Base-by-base conservation (phyloP, 108 stramenopile genomes). In the Pseudonitzschia delicatissima region DNA sequence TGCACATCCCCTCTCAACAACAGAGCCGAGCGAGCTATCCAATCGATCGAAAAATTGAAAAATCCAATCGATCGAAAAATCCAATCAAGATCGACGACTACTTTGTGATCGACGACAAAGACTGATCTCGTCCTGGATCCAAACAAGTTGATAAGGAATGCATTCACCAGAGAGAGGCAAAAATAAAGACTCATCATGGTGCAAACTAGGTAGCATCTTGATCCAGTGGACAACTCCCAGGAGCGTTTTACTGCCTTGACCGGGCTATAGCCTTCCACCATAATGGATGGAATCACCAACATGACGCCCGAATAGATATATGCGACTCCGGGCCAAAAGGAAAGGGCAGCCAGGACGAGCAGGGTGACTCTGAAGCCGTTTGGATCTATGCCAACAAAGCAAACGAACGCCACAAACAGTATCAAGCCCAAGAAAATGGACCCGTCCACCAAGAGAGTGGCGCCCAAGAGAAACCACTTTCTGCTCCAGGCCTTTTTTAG, bases 131-230 rank as follows among this genome's bases (percentile, higher is more conserved):
- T n/a, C n/a, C n/a, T n/a, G n/a, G n/a, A n/a, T n/a, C n/a, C n/a
- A n/a, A n/a, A n/a, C n/a, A n/a, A n/a, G n/a, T n/a, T n/a, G n/a
- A n/a, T n/a, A n/a, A n/a, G n/a, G n/a, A n/a, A n/a, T n/a, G n/a
- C n/a, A n/a, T n/a, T n/a, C n/a, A n/a, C n/a, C n/a, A n/a, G n/a
- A n/a, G n/a, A n/a, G n/a, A n/a, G n/a, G n/a, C n/a, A 31, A 36
- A 71, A 45, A 50, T 52, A 71, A 17, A 71, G 52, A 51, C 62
- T 55, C 42, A 71, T 64, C 4, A 71, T 51, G 18, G 62, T 33
- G 28, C 71, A 71, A 47, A 71, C 17, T 23, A 71, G 53, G 62
- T 71, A 71, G 62, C 71, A 71, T 55, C 71, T 62, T 15, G 62
- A 64, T 31, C 63, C 71, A n/a, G 36, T 29, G 36, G 53, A 51